Base-by-base conservation (phyloP, 371 early-diverging fungal genomes). In the Smittium mucronatum region DNA sequence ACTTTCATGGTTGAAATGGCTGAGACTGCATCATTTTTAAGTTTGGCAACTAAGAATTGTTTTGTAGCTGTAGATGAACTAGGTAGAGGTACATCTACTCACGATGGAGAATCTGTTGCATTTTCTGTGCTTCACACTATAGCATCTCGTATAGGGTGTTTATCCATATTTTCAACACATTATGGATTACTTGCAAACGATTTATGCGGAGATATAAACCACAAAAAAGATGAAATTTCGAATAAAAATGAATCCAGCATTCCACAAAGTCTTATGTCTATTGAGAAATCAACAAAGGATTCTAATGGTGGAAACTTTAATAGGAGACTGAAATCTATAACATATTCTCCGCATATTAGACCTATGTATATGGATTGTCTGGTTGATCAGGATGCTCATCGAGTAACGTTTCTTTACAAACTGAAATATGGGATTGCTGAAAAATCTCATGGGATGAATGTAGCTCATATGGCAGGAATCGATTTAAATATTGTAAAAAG, bases 51-150 rank as follows among this genome's bases (percentile, higher is more conserved):
- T 0, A 85, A 86, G 0, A 84, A 86, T 2, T 96, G 97, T 2
- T 88, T 99, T 80, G 98, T 99, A 28, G 96, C 99, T 67, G 82
- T 99, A 70, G 99, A 99, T 82, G 99, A 99, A 81, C 85, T 99
- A 30, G 99, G 99, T 61, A 87, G 99, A 69, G 99, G 99, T 17
- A 99, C 99, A 0, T 88, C 89, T 61, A 99, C 99, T 0, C 93
- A 89, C 82, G 99, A 99, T 79, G 99, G 99, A 17, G 80, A 93
- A 75, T 92, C 99, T 11, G 98, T 99, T 70, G 99, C 99, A 0
- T 93, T 86, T 75, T 85, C 95, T 1, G 97, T 97, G 0, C 81
- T 99, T 36, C 89, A 94, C 70, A 87, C 94, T 64, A 78, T 99
- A 21, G 84, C 91, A 25, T 84, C 87, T 0, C 85, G 89, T 36